phyloP scores from a whole-genome alignment of 2,329 filamentous ascomycete genomes.

The Diplodia sapinea region DNA sequence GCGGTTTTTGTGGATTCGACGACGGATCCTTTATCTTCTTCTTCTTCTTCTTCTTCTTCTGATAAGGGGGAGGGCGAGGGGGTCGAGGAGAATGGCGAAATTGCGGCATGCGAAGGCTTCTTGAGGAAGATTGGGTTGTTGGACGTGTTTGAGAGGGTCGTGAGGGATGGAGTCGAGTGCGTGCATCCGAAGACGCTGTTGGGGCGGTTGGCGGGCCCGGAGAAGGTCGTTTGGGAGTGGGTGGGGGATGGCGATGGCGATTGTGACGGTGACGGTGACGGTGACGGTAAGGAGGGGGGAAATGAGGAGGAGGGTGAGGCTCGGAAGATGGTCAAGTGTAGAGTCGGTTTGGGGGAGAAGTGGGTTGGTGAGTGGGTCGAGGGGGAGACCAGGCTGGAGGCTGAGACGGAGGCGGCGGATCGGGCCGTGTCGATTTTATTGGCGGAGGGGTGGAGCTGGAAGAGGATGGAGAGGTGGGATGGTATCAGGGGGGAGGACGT shows the following conservation, averaged over 20 bases:
- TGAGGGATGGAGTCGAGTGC: conserved; percentile 62
- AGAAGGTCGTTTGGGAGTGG: conserved; percentile 61
- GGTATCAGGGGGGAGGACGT: background rate
- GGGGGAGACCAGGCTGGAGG: conserved; percentile 45
- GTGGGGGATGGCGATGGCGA: too few species aligned
- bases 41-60: background rate
- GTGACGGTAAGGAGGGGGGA: background rate
- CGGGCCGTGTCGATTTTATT: conserved; percentile 34
- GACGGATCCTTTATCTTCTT: conserved; percentile 37
- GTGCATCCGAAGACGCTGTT: conserved; percentile 71
- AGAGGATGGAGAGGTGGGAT: background rate
- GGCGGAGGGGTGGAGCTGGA: conserved; percentile 3
- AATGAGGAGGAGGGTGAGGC: background rate
- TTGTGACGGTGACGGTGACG: too few species aligned
- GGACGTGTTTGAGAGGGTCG: conserved; percentile 64
- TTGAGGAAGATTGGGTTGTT: conserved; percentile 70
- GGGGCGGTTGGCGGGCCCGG: conserved; percentile 61
- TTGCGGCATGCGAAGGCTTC: conserved; percentile 65
- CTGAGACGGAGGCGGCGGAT: conserved; percentile 49
- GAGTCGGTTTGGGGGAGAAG: conserved; percentile 5
- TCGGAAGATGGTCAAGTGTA: conserved; percentile 18
- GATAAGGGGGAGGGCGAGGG: background rate
- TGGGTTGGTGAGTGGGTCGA: conserved; percentile 42
- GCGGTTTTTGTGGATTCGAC: conserved; percentile 80
- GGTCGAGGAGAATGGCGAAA: background rate